Base-by-base conservation (phyloP, 1,139 yeast species). In the Nakaseomyces uthaithaninus region DNA sequence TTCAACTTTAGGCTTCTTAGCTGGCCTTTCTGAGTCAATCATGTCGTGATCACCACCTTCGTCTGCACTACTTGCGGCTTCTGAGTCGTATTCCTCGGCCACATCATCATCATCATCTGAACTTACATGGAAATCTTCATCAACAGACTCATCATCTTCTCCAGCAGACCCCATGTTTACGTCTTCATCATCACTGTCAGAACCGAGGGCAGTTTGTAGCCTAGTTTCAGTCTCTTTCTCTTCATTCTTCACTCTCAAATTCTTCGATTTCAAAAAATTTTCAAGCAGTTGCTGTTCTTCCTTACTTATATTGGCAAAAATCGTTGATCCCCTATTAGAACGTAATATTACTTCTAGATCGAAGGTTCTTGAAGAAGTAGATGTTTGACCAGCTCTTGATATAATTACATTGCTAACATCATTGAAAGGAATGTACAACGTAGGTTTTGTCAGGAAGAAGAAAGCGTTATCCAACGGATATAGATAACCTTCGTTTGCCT, bases 401-500 rank as follows among this genome's bases (percentile, higher is more conserved):
- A 93, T 82, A 24, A 84, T 78, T 26, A 91, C 77, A 36, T 69
- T 72, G 42, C 80, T 70, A 37, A 91, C 76, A 54, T 91, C 97
- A 1, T 82, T 69, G 60, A 78, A 82, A 41, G 97, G 95, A 49
- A 91, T 84, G 61, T 85, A 84, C 34, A 91, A 76, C 0, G 97
- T 87, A 38, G 98, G 96, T 61, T 93, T 93, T 24, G 96, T 89
- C 33, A 91, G 81, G 60, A 91, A 91, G 50, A 91, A 67, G 59
- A 91, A 78, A 43, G 95, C 85, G 63, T 86, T 83, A 51, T 93
- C 98, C 46, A 91, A 72, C 15, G 94, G 89, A 62, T 84, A 91
- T 45, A 91, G 67, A 53, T 86, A 83, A 28, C 98, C 98, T 66
- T 91, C 98, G 40, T 86, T 83, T 0, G 97, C 98, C 64, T 89